These are phyloP conservation scores for Cryphonectria nitschkei DNA, from an alignment of 2,329 filamentous ascomycete species.

Conservation along the genomic window DNA sequence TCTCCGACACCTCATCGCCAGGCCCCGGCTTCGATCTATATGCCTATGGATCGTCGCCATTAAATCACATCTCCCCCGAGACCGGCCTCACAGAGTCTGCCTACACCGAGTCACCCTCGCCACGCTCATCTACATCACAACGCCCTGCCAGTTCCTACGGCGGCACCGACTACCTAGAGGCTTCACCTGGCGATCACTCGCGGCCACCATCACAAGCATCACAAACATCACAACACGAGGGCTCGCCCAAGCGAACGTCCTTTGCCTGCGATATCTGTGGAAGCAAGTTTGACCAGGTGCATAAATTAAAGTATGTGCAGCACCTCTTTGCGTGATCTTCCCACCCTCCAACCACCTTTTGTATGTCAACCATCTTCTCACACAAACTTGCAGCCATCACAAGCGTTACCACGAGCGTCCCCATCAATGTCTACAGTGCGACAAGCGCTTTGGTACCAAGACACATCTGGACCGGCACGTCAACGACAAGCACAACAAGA, in stretches of 20 bases:
- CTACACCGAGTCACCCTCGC: constrained; percentile 31
- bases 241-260: constrained; percentile 34
- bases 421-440: constrained; percentile 53
- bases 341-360: not conserved
- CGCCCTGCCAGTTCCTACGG: constrained; percentile 25
- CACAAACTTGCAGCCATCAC: constrained; percentile 52
- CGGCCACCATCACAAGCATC: constrained; percentile 18
- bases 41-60: constrained; percentile 46
- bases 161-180: constrained; percentile 26
- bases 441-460: constrained; percentile 63
- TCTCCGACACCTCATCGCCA: constrained; percentile 49
- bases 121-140: constrained; percentile 27
- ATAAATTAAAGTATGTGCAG: constrained; percentile 59
- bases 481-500: constrained; percentile 65
- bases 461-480: constrained; percentile 65
- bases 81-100: constrained; percentile 45
- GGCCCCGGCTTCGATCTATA: constrained; percentile 34
- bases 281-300: constrained; percentile 58
- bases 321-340: not conserved
- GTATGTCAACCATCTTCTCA: not conserved
- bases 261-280: constrained; percentile 48
- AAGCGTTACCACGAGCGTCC: constrained; percentile 63
- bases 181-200: constrained; percentile 24
- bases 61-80: constrained; percentile 51
- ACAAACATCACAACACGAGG: constrained; percentile 16